Evolutionary conservation across 2,329 filamentous ascomycete genomes (phyloP), one percentile per base, ranked within the genome.

Genomic region (Acarospora socialis): DNA sequence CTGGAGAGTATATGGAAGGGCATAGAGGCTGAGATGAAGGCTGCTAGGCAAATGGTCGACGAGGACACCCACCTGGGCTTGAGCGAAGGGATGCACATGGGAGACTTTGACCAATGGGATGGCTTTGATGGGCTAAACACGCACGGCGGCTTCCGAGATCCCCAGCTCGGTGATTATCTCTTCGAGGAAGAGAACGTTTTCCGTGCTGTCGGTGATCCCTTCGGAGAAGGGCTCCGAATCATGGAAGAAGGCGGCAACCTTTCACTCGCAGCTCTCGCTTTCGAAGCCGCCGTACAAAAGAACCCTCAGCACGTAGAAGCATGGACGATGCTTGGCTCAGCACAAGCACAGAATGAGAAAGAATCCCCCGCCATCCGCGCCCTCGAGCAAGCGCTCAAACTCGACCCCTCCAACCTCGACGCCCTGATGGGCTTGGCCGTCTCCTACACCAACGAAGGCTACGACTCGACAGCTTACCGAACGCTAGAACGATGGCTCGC

Each of bases 271-370:
- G 84, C 90, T 0, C 64, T 98, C 29, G 90, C 90, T 0, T 98
- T 98, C 46, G 90, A 98, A 59, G 84, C 90, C 12, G 90, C 90
- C 2, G 82, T 87, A 4, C 86, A 94, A 55, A 84, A 87, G 58
- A 75, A 93, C 40, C 73, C 83, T 1, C 66, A 78, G 33, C 87
- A 95, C 53, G 74, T 87, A 21, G 81, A 92, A 33, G 90, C 90
- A 3, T 98, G 90, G 90, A 82, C 86, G 7, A 78, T 84, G 47
- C 71, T 98, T 19, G 90, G 90, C 32, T 77, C 79, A 33, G 81
- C 86, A 12, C 90, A 98, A 59, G 90, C 90, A 13, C 90, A 98
- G 55, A 98, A 98, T 55, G 90, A 98, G 57, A 98, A 98, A 61
- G 90, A 98, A 56, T 80, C 83, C 6, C 87, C 90, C 0, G 90